A percentile compares a stretch with the other conserved stretches of the same genome.
Evolutionary conservation across 129 eudicot genomes (phyloP).

Genomic region (Cynara cardunculus): DNA sequence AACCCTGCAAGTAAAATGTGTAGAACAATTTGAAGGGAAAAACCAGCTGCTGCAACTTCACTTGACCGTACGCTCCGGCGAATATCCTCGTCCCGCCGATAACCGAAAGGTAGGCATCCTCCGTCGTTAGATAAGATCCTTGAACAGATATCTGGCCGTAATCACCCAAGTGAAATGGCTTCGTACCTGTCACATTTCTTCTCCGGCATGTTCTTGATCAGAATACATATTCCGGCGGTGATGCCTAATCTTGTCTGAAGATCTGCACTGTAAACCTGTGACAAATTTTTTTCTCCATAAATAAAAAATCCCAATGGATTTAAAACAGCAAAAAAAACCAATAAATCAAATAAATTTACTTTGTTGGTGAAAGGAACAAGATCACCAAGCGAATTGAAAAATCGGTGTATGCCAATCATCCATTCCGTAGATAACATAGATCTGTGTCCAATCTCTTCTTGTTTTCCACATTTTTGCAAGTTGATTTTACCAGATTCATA

Average conservation of each 20-base stretch:
- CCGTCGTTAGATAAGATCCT: conserved; percentile 80
- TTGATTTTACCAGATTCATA: too few species aligned
- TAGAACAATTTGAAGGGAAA: conserved; percentile 89
- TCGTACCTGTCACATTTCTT: conserved; percentile 82
- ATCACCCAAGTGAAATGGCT: conserved; percentile 73
- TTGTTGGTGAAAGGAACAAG: too few species aligned
- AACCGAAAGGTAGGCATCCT: conserved; percentile 67
- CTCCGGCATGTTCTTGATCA: conserved; percentile 72
- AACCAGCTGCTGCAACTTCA: conserved; percentile 72
- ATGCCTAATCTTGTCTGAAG: conserved; percentile 71
- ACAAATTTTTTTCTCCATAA: not conserved
- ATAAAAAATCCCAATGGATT: not conserved
- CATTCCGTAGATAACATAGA: conserved; percentile 83
- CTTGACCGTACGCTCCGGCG: conserved; percentile 88
- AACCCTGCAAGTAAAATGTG: conserved; percentile 82
- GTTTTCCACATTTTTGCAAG: too few species aligned
- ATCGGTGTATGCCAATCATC: conserved; percentile 79
- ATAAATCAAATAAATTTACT: too few species aligned
- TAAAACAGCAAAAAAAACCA: too few species aligned
- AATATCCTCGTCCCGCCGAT: conserved; percentile 90
- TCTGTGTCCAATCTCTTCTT: conserved; percentile 91
- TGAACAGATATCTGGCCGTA: conserved; percentile 83
- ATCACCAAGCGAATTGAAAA: too few species aligned
- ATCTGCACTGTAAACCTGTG: conserved; percentile 72
- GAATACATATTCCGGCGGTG: conserved; percentile 80